A percentile compares a stretch with the other conserved stretches of the same genome.
phyloP scores from a whole-genome alignment of 2,329 filamentous ascomycete species.

The Cadophora luteo-olivacea region DNA sequence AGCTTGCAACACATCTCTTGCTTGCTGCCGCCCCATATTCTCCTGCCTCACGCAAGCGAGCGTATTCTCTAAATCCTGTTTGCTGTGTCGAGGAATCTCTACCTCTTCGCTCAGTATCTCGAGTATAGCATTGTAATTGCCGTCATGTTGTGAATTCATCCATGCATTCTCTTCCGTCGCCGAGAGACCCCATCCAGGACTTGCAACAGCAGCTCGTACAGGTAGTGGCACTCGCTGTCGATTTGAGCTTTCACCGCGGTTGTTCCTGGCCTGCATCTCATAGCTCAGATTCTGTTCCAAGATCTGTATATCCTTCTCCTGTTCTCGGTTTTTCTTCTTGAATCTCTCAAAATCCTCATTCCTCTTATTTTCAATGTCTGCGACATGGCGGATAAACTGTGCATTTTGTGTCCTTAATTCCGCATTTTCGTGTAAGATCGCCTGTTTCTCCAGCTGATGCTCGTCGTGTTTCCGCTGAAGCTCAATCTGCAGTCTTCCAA shows the following conservation, averaged over 20 bases:
- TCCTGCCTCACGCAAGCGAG: neutral
- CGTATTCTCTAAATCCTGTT: neutral
- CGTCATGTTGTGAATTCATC: too few species aligned
- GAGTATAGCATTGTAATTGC: neutral
- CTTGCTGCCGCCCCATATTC: neutral
- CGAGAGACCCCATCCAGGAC: too few species aligned
- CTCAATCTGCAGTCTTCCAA: neutral
- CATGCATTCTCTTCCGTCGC: too few species aligned
- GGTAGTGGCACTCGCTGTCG: too few species aligned
- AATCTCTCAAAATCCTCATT: neutral
- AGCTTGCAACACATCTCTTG: neutral
- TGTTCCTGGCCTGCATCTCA: too few species aligned
- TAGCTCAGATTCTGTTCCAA: neutral
- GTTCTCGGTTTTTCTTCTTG: neutral
- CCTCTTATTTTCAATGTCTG: neutral
- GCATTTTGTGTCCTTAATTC: neutral
- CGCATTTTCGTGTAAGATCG: neutral
- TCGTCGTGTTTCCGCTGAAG: neutral
- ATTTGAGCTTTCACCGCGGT: too few species aligned
- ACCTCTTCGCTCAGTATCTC: neutral
- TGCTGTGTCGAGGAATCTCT: neutral
- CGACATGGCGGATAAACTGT: neutral
- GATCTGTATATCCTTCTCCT: neutral
- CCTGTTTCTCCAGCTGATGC: neutral
- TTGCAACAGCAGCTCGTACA: too few species aligned